phyloP scores from a whole-genome alignment of 768 basidiomycete species.

The Mycena crocata region DNA sequence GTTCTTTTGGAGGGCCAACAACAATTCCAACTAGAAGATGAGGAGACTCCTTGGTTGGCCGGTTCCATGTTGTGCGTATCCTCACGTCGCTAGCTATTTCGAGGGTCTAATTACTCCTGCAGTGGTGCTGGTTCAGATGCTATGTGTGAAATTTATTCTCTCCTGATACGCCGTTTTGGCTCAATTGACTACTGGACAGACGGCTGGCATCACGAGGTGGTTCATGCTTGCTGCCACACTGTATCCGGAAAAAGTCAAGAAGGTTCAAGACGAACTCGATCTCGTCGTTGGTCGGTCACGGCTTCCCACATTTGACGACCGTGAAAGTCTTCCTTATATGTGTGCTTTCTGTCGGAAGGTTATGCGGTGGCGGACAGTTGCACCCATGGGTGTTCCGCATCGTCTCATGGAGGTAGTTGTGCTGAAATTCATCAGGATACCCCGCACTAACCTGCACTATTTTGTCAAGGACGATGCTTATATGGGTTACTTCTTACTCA shows the following conservation, averaged over 20 bases:
- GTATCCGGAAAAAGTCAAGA: slow-evolving; percentile 38
- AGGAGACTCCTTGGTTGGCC: background rate
- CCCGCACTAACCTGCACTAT: slow-evolving; percentile 46
- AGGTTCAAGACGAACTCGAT: slow-evolving; percentile 54
- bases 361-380: slow-evolving; percentile 41
- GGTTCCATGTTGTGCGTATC: background rate
- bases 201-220: background rate
- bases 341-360: slow-evolving; percentile 51
- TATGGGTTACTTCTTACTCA: slow-evolving; percentile 57
- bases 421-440: background rate
- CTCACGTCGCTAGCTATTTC: background rate
- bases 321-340: slow-evolving; percentile 51
- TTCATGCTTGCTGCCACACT: background rate
- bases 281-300: slow-evolving; percentile 46
- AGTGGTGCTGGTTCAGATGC: background rate
- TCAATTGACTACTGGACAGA: background rate
- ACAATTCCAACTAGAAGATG: background rate
- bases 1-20: background rate
- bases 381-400: background rate
- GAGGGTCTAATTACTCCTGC: background rate
- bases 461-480: slow-evolving; percentile 58
- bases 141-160: no score
- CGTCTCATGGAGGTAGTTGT: background rate
- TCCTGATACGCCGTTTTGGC: no score
- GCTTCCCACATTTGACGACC: slow-evolving; percentile 53